Percentiles rank a stretch among this genome's conserved stretches.
Evolutionary conservation across 306 rosid species (phyloP).

Genomic region (Trifolium repens): DNA sequence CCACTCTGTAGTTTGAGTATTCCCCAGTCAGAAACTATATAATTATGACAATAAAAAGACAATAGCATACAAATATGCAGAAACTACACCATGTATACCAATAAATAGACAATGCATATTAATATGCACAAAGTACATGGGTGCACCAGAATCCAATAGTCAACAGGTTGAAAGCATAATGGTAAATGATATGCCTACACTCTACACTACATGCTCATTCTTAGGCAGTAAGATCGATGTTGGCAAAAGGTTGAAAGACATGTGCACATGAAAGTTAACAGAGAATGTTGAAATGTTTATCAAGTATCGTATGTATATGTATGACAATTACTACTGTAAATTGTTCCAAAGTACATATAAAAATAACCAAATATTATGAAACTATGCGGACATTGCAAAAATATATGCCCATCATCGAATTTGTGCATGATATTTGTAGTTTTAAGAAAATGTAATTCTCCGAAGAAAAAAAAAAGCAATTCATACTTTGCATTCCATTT

Average conservation of each 20-base stretch:
- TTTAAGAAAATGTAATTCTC: constrained; percentile 2
- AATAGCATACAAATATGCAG: constrained; percentile 20
- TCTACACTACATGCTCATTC: neutral
- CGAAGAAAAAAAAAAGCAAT: neutral
- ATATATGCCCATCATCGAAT: neutral
- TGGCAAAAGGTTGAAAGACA: constrained; percentile 16
- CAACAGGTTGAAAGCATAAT: constrained; percentile 16
- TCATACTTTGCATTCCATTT: constrained; percentile 64
- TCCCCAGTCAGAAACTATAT: constrained; percentile 36
- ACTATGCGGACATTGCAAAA: neutral
- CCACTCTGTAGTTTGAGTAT: constrained; percentile 72
- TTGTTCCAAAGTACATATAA: constrained; percentile 1
- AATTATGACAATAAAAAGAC: constrained; percentile 4
- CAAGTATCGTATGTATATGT: neutral
- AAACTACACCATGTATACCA: constrained; percentile 18
- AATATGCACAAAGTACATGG: constrained; percentile 2
- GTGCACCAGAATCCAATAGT: constrained; percentile 9
- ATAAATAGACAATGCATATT: constrained; percentile 1
- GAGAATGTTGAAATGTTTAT: constrained; percentile 6
- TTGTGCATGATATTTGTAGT: constrained; percentile 1
- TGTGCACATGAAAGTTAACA: neutral
- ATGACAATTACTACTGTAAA: neutral
- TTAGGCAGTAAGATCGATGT: neutral
- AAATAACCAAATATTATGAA: neutral
- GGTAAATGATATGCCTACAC: neutral